Base-by-base conservation (phyloP, 768 basidiomycete genomes). In the Tricholoma saponaceum region DNA sequence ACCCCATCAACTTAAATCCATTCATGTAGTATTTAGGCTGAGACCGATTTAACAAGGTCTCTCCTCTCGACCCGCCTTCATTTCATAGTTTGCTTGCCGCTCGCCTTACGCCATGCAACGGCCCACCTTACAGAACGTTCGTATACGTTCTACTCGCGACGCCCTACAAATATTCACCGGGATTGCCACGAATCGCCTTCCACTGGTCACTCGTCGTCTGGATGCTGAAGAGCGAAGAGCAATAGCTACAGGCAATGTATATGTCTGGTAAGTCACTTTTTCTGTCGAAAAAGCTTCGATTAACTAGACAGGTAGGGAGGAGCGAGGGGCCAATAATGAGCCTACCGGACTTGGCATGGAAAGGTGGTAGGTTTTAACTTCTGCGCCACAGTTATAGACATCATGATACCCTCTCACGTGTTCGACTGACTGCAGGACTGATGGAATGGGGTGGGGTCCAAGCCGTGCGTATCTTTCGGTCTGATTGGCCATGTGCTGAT, bases 341-440 rank as follows among this genome's bases (percentile, higher is more conserved):
- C 79, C 79, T 28, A 89, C 89, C 9, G 90, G 90, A 13, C 81
- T 91, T 49, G 90, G 90, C 35, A 93, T 93, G 86, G 91, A 92
- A 64, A 79, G 90, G 70, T 91, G 91, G 86, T 84, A 65, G 35
- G 74, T 67, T 9, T 52, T 50, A 10, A 50, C 47, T 30, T 10
- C 26, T 16, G 47, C 47, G 47, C 47, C 47, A 30, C 47, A 30
- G 26, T 49, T 16, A 49, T 16, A 7, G 10, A 5, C 44, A 30
- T 47, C 23, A 26, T 10, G 5, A 47, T 28, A 28, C n/a, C 20
- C 12, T 25, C 41, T 61, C 58, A 55, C 44, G 35, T 37, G 52
- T 57, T 58, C 43, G 52, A 23, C 59, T 28, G 39, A 37, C 52
- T 28, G 44, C 39, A 80, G 76, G 78, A 79, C 79, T 59, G 76